Base-by-base conservation (phyloP, 2,329 filamentous ascomycete species). In the Fusarium sambucinum region DNA sequence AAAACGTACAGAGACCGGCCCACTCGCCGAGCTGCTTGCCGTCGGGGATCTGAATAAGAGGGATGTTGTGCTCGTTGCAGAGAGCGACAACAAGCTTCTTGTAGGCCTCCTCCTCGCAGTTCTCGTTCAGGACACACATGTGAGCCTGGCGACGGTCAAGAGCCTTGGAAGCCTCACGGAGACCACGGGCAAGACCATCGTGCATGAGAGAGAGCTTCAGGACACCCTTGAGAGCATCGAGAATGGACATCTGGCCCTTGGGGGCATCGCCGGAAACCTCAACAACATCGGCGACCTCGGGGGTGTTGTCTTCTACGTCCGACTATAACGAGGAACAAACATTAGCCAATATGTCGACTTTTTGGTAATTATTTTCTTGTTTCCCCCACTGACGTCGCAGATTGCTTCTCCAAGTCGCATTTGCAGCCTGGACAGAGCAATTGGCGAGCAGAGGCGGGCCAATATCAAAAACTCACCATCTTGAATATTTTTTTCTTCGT, bases 111-210 rank as follows among this genome's bases (percentile, higher is more conserved):
- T 99, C 96, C 88, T 99, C 96, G 89, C 96, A 99, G 76, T 92
- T 91, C 90, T 99, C 96, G 90, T 99, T 99, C 79, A 99, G 91
- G 76, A 99, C 96, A 84, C 96, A 99, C 94, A 99, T 98, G 88
- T 99, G 96, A 66, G 96, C 96, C 87, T 99, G 93, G 81, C 96
- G 94, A 81, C 96, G 91, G 86, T 99, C 96, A 80, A 99, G 93
- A 73, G 96, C 95, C 90, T 99, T 99, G 87, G 92, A 94, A 74
- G 96, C 96, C 87, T 99, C 96, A 77, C 96, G 94, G 79, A 99
- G 93, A 86, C 96, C 96, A 78, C 96, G 94, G 81, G 96, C 96
- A 77, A 99, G 94, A 83, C 96, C 96, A 83, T 99, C 96, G 91
- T 99, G 95, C 91, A 98, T 97, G 78, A 99, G 92, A 73, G 96